Base-by-base conservation (phyloP, 345 rosid genomes). In the Brassica cretica region DNA sequence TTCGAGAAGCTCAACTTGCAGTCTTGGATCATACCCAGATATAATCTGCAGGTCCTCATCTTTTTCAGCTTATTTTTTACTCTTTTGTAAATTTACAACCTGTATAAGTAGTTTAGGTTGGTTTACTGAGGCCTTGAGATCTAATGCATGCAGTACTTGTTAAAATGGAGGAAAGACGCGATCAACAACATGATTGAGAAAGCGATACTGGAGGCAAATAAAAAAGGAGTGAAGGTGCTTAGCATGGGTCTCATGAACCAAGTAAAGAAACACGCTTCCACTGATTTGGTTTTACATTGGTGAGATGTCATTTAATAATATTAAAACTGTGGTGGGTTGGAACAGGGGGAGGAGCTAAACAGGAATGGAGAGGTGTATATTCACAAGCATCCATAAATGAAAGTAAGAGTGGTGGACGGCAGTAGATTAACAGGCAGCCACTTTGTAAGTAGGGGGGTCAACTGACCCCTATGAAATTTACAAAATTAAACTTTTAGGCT, bases 1-100 rank as follows among this genome's bases (percentile, higher is more conserved):
- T 80, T 91, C 18, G 32, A 84, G 35, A 80, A 85, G 15, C 80
- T 86, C 78, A 84, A 58, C 15, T 58, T 87, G 32, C 97, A 93
- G 44, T 84, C 96, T 19, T 89, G 98, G 98, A 88, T 83, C 33
- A 74, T 91, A 24, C 91, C 97, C 2, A 90, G 83, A 76, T 91
- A 87, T 80, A 87, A 64, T 14, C 16, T 85, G 8, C 97, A 91
- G 75, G 98, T 90, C 19, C 7, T 32, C 24, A 7, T 33, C 11
- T 41, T 67, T 30, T 66, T 16, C 33, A 39, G 21, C 6, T 67
- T 39, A 1, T 53, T 59, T 60, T 60, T 35, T 3, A 14, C 69
- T 12, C 5, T 66, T 71, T 33, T 53, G 1, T 41, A 5, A 51
- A 16, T 63, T 29, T 61, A 21, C 8, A 2, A 6, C 3, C 5